Conservation (phyloP, 2,329 filamentous ascomycete genomes). For the Leptographium procerum region DNA sequence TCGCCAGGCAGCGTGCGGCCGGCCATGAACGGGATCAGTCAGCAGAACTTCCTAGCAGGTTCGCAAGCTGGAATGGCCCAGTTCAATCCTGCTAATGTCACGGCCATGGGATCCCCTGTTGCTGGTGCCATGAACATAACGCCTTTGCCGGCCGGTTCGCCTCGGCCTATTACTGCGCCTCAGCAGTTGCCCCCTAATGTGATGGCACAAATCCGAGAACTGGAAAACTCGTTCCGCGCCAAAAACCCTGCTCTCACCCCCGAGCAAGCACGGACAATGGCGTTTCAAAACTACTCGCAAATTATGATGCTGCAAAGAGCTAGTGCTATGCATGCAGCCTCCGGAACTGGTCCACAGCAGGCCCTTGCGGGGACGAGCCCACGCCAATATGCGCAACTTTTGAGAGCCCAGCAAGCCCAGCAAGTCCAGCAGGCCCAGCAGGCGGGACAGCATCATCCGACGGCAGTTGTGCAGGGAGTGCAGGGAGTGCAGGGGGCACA, state of each 20-base stretch:
- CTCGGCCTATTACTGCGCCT: conserved; percentile 24
- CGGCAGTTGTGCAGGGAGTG: conserved; percentile 4
- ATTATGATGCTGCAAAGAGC: conserved; percentile 35
- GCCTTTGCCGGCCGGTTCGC: conserved; percentile 30
- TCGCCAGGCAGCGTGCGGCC: conserved; percentile 23
- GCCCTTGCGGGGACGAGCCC: conserved; percentile 39
- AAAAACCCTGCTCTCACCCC: conserved; percentile 40
- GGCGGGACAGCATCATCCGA: conserved; percentile 22
- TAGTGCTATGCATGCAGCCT: conserved; percentile 44
- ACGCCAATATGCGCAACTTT: conserved; percentile 48
- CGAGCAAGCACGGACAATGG: conserved; percentile 38
- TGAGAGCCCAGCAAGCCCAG: conserved; percentile 39
- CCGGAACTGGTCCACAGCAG: conserved; percentile 35
- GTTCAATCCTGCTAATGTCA: conserved; percentile 32
- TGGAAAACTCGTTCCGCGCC: conserved; percentile 39
- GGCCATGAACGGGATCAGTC: conserved; percentile 31
- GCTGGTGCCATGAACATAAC: conserved; percentile 30
- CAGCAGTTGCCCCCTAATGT: conserved; percentile 35
- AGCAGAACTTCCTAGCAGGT: conserved; percentile 41
- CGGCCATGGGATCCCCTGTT: conserved; percentile 22
- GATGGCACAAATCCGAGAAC: conserved; percentile 35
- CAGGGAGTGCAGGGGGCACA: conserved; percentile 4
- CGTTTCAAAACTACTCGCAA: conserved; percentile 36
- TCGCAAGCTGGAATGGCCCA: conserved; percentile 41
- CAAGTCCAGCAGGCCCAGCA: conserved; percentile 33